Percentiles rank a stretch among this genome's conserved stretches.
These are phyloP conservation scores for Panaeolus cyanescens DNA, from an alignment of 768 basidiomycete species.

Conservation along the genomic window DNA sequence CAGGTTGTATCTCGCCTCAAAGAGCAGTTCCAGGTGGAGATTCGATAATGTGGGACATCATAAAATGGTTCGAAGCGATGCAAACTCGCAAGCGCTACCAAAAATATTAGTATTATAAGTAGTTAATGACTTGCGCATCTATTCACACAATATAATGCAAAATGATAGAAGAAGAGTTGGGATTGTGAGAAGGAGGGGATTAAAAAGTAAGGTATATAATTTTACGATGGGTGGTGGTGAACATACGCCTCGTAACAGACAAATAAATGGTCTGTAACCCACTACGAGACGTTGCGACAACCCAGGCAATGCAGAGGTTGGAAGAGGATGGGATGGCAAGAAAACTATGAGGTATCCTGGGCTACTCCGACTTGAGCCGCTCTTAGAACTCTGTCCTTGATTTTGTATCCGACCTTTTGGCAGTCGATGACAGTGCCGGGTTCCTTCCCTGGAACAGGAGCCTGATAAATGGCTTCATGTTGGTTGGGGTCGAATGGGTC, in stretches of 20 bases:
- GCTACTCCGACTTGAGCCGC: constrained; percentile 98
- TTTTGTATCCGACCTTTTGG: constrained; percentile 89
- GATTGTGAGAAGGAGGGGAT: constrained; percentile 16
- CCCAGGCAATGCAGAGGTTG: not conserved
- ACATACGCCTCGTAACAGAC: not conserved
- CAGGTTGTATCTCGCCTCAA: constrained; percentile 56
- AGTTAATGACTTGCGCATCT: constrained; percentile 27
- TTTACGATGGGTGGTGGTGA: constrained; percentile 9
- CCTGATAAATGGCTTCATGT: constrained; percentile 96
- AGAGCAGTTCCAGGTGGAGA: constrained; percentile 78
- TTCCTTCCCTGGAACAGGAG: constrained; percentile 85
- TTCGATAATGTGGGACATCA: constrained; percentile 50
- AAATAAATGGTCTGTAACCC: not conserved
- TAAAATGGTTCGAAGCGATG: not conserved
- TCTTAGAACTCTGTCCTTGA: constrained; percentile 91
- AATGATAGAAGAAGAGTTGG: constrained; percentile 20
- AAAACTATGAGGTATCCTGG: constrained; percentile 55
- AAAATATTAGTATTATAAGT: constrained; percentile 33
- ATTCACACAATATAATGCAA: constrained; percentile 9
- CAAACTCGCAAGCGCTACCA: no score
- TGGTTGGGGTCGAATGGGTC: constrained; percentile 93
- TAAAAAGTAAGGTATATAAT: constrained; percentile 24
- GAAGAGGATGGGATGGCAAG: not conserved
- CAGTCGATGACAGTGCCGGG: constrained; percentile 90
- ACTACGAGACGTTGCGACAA: not conserved